Evolutionary conservation across 495 filamentous ascomycete genomes (phyloP), one percentile per base, ranked within the genome.

Genomic region (Viridothelium virens): DNA sequence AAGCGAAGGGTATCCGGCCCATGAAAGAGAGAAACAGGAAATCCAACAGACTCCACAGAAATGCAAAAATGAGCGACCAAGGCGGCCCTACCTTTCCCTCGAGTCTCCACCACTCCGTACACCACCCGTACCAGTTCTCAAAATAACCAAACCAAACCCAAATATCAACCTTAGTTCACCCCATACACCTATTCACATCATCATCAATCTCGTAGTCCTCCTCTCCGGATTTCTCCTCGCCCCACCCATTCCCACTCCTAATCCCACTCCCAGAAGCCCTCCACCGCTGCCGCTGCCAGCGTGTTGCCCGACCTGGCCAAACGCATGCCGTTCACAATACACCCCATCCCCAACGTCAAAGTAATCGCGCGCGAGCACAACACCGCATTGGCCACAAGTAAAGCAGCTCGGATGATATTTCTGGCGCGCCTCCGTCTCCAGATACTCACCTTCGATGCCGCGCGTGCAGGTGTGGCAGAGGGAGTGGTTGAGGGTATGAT

Each of bases 401-500:
- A 98, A 89, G 74, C 94, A 98, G 16, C 82, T 77, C 0, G 90
- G 86, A 76, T 98, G 94, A 76, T 93, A 95, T 73, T 96, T 96
- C 64, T 83, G 84, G 56, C 83, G 76, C 53, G 82, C 77, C 50
- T 89, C 86, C 10, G 92, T 96, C 72, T 96, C 69, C n/a, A 97
- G 83, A 72, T 95, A 98, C 68, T 93, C 86, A 2, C 94, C 94
- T 73, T 98, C 94, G 70, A 98, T 97, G 11, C 94, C 94, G 16
- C 76, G 77, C 70, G 90, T 84, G 73, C 94, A 98, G 46, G 82
- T 83, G 1, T 82, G 81, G 73, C 94, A 98, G 0, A 96, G 75
- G 31, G 90, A 93, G 48, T 86, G 85, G 73, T 98, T 98, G 46
- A 92, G 83, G 74, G 89, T 83, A 76, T 98, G 94, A 73, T 98